Evolutionary conservation across 257 asterid genomes (phyloP).

Genomic region (Solanum corneliomulleri): DNA sequence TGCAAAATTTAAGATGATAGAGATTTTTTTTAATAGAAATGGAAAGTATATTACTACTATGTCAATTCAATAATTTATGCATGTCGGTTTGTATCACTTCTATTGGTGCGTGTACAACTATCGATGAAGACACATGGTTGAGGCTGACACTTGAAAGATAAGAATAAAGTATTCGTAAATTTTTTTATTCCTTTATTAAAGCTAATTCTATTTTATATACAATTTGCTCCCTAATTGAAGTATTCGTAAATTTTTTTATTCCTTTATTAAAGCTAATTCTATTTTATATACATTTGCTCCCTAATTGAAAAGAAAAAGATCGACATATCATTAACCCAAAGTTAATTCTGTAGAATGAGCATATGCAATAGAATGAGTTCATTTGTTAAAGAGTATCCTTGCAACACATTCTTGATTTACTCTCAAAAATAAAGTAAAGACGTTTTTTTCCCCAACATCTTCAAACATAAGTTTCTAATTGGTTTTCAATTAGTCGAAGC

Average conservation of each 20-base stretch:
- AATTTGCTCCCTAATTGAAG: background rate
- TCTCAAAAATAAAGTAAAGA: background rate
- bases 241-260: background rate
- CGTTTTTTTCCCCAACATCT: background rate
- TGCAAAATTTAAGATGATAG: too few species aligned
- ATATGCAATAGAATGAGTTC: background rate
- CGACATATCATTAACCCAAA: background rate
- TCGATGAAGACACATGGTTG: background rate
- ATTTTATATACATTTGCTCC: background rate
- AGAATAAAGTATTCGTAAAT: background rate
- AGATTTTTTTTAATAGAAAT: too few species aligned
- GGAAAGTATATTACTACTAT: too few species aligned
- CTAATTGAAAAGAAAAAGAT: background rate
- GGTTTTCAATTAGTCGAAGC: background rate
- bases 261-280: background rate
- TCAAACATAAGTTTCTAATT: background rate
- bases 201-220: background rate
- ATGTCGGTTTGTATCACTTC: background rate
- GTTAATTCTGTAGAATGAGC: background rate
- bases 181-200: background rate
- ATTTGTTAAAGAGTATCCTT: background rate
- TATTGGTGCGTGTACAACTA: background rate
- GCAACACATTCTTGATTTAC: background rate
- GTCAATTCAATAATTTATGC: background rate
- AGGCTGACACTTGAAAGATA: background rate